Percentiles rank a stretch among this genome's conserved stretches.
Conservation (phyloP, 306 rosid genomes). For the Fagus sylvatica region DNA sequence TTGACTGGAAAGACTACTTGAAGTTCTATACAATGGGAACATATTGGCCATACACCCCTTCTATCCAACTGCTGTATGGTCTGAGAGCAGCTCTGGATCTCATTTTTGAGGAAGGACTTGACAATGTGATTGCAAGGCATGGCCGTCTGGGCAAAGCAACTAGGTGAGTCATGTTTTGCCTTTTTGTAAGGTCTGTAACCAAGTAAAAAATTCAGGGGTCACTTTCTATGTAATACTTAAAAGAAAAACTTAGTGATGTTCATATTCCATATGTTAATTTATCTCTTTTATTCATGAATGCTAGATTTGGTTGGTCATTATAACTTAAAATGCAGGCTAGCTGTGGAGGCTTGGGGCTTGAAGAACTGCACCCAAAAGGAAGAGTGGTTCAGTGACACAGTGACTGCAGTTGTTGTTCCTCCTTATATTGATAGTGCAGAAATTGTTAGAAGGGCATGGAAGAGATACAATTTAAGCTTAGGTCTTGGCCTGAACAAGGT, state of each 20-base stretch:
- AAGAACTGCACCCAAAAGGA: slow-evolving; percentile 95
- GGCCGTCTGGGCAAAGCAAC: slow-evolving; percentile 84
- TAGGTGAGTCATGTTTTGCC: slow-evolving; percentile 46
- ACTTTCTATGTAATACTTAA: neutral
- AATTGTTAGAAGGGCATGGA: slow-evolving; percentile 88
- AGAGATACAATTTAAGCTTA: slow-evolving; percentile 89
- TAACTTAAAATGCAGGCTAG: slow-evolving; percentile 61
- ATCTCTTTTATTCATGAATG: neutral
- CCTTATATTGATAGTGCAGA: slow-evolving; percentile 84
- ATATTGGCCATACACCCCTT: slow-evolving; percentile 98
- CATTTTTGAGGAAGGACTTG: slow-evolving; percentile 94
- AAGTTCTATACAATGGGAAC: slow-evolving; percentile 91
- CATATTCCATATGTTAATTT: neutral
- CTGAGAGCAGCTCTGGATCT: slow-evolving; percentile 87
- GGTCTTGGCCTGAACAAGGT: slow-evolving; percentile 96
- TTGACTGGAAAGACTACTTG: slow-evolving; percentile 93
- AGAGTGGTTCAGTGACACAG: slow-evolving; percentile 95
- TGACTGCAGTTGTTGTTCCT: slow-evolving; percentile 91
- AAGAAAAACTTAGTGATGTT: neutral
- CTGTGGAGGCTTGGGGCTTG: slow-evolving; percentile 99
- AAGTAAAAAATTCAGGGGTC: neutral
- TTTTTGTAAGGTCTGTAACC: slow-evolving; percentile 3
- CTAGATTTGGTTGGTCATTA: slow-evolving; percentile 14
- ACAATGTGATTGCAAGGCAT: slow-evolving; percentile 84
- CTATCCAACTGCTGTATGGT: slow-evolving; percentile 85